Evolutionary conservation across 2,329 filamentous ascomycete species (phyloP).

Genomic region (Alternaria brassicae): DNA sequence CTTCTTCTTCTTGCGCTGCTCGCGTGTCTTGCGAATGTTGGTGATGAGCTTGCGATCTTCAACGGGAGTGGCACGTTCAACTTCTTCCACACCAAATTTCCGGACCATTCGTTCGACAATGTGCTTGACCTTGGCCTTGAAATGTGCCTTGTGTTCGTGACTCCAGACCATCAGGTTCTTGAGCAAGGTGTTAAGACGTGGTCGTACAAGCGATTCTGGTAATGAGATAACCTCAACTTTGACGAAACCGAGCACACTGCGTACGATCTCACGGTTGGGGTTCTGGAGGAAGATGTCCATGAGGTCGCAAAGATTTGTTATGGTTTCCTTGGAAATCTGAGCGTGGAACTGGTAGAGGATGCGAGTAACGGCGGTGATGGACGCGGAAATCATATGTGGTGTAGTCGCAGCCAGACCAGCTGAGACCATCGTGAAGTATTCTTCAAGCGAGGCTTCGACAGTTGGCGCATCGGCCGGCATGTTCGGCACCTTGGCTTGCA

Average conservation of each 20-base stretch:
- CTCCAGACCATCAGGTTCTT: conserved; percentile 95
- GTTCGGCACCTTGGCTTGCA: conserved; percentile 84
- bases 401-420: conserved; percentile 91
- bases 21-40: conserved; percentile 95
- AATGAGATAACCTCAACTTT: conserved; percentile 93
- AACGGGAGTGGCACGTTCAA: conserved; percentile 83
- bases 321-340: conserved; percentile 70
- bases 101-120: conserved; percentile 94
- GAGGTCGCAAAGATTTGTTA: conserved; percentile 87
- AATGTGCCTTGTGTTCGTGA: conserved; percentile 97
- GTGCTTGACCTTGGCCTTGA: conserved; percentile 97
- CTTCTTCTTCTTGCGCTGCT: conserved; percentile 89
- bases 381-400: conserved; percentile 96
- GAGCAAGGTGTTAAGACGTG: conserved; percentile 77
- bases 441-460: conserved; percentile 83
- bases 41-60: conserved; percentile 86
- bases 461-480: conserved; percentile 83
- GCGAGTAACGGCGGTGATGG: conserved; percentile 93
- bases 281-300: conserved; percentile 96
- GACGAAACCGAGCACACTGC: conserved; percentile 92
- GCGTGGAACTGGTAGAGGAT: conserved; percentile 90
- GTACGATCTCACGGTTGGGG: conserved; percentile 96
- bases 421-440: conserved; percentile 98
- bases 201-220: conserved; percentile 78
- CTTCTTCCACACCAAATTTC: conserved; percentile 81